These are phyloP conservation scores for Chytriomyces sp. DNA, from an alignment of 192 early-diverging fungal genomes.

Conservation along the genomic window DNA sequence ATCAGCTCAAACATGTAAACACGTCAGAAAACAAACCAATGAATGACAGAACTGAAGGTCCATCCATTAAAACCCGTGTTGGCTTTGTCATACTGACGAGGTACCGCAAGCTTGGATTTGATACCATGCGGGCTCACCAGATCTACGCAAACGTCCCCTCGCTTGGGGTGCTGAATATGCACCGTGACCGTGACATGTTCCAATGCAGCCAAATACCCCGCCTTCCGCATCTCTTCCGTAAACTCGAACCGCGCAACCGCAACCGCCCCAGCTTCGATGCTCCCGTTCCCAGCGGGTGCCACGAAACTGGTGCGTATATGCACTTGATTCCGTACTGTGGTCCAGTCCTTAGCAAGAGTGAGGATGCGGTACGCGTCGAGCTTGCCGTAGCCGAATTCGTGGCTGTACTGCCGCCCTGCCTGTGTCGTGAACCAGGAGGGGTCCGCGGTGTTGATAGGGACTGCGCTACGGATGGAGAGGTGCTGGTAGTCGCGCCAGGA, in stretches of 20 bases:
- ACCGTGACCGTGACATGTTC: constrained; percentile 91
- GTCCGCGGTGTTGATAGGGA: constrained; percentile 71
- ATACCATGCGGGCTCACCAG: constrained; percentile 74
- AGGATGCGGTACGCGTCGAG: constrained; percentile 82
- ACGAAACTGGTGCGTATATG: constrained; percentile 37
- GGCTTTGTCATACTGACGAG: constrained; percentile 66
- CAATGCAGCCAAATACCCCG: constrained; percentile 49
- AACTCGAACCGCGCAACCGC: background rate
- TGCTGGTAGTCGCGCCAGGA: constrained; percentile 94
- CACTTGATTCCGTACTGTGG: constrained; percentile 67
- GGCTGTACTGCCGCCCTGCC: constrained; percentile 76
- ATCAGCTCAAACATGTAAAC: background rate
- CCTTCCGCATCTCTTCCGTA: background rate
- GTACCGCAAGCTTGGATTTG: constrained; percentile 66
- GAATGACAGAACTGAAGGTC: constrained; percentile 95
- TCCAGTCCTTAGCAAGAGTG: constrained; percentile 69
- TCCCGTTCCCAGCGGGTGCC: background rate
- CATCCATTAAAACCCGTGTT: constrained; percentile 74
- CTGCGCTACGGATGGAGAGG: constrained; percentile 74
- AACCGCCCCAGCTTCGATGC: constrained; percentile 2
- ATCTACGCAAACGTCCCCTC: constrained; percentile 85
- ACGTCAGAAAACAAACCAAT: constrained; percentile 65
- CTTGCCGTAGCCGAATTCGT: constrained; percentile 92
- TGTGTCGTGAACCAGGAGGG: constrained; percentile 71
- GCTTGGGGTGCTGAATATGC: constrained; percentile 71